Percentiles rank a stretch among this genome's conserved stretches.
Conservation (phyloP, 805 yeast species). For the Teunomyces gatunensis region DNA sequence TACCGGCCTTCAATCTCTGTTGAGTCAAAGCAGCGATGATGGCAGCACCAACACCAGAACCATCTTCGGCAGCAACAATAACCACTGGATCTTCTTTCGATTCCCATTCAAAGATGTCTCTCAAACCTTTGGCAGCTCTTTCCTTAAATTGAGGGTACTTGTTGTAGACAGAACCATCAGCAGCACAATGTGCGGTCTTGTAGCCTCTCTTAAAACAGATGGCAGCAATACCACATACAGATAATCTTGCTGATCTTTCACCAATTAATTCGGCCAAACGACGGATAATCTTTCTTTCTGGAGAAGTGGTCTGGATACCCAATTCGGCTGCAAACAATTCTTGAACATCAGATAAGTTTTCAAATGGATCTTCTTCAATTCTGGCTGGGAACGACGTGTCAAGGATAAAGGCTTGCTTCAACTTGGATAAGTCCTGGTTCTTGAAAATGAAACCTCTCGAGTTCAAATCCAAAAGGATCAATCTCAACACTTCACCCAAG, state of each 20-base stretch:
- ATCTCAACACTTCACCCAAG: constrained; percentile 86
- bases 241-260: constrained; percentile 86
- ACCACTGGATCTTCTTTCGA: constrained; percentile 70
- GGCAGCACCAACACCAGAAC: constrained; percentile 98
- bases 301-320: constrained; percentile 61
- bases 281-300: constrained; percentile 82
- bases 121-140: constrained; percentile 83
- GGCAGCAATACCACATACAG: constrained; percentile 95
- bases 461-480: constrained; percentile 71
- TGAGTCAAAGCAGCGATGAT: constrained; percentile 93
- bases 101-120: constrained; percentile 85
- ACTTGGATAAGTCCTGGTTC: constrained; percentile 62
- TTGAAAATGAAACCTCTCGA: constrained; percentile 62
- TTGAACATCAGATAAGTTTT: constrained; percentile 73
- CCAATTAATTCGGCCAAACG: constrained; percentile 84
- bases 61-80: constrained; percentile 94
- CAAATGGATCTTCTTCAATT: constrained; percentile 87
- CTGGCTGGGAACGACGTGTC: constrained; percentile 87
- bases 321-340: constrained; percentile 60
- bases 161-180: constrained; percentile 95
- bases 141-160: constrained; percentile 89
- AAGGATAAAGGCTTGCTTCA: constrained; percentile 65
- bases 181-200: constrained; percentile 82
- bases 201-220: constrained; percentile 82
- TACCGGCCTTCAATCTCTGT: constrained; percentile 68